Conservation (phyloP, 768 basidiomycete genomes). For the Suillus brevipes region DNA sequence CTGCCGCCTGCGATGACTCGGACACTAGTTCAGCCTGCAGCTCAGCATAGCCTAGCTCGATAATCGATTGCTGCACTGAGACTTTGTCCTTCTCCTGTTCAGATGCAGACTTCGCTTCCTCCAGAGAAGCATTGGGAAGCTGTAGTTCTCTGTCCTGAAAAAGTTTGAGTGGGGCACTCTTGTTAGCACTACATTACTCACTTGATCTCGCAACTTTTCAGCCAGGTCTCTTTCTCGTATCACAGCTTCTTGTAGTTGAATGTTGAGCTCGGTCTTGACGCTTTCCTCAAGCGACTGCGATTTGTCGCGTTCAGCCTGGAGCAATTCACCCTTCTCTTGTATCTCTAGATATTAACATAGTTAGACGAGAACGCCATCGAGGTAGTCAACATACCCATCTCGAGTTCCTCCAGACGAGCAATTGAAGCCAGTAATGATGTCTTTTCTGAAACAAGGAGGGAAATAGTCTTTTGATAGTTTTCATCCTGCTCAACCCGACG, state of each 20-base stretch:
- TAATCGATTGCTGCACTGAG: slow-evolving; percentile 47
- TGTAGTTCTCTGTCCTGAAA: slow-evolving; percentile 75
- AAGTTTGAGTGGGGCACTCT: not conserved
- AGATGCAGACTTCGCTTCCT: slow-evolving; percentile 53
- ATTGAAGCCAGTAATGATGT: slow-evolving; percentile 57
- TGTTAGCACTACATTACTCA: slow-evolving; percentile 12
- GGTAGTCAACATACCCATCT: slow-evolving; percentile 48
- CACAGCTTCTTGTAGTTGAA: slow-evolving; percentile 37
- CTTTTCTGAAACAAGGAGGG: slow-evolving; percentile 76
- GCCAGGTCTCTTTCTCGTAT: slow-evolving; percentile 54
- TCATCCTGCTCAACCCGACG: slow-evolving; percentile 38
- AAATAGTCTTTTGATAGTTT: slow-evolving; percentile 72
- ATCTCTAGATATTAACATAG: slow-evolving; percentile 37
- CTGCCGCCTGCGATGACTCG: slow-evolving; percentile 49
- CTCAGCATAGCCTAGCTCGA: slow-evolving; percentile 60
- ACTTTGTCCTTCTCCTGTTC: slow-evolving; percentile 57
- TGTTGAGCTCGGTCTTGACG: slow-evolving; percentile 42
- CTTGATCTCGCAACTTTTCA: slow-evolving; percentile 34
- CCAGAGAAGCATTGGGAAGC: slow-evolving; percentile 51
- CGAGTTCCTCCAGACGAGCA: slow-evolving; percentile 57
- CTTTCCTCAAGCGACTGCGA: slow-evolving; percentile 41
- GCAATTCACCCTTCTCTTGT: slow-evolving; percentile 40
- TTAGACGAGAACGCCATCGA: slow-evolving; percentile 8
- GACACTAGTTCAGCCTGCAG: slow-evolving; percentile 66
- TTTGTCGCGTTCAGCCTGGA: slow-evolving; percentile 45